Base-by-base conservation (phyloP, 1,139 yeast genomes). In the Kodamaea anthophila region DNA sequence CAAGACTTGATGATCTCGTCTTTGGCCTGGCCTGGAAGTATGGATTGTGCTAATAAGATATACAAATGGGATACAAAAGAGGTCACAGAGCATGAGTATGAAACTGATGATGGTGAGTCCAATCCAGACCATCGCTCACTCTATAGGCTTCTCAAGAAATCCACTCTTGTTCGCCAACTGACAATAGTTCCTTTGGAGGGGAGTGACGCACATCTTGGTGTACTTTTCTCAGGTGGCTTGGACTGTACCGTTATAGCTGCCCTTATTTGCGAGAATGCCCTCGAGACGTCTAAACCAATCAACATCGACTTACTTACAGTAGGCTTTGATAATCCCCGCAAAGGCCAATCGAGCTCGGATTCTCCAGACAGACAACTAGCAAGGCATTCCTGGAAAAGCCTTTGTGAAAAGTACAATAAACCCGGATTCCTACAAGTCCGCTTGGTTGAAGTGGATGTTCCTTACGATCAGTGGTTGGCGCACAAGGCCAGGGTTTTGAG, bases 271-370 rank as follows among this genome's bases (percentile, higher is more conserved):
- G 54, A 57, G 27, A 53, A 59, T 32, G 31, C 34, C 8, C 24
- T 31, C 5, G 35, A 33, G 15, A 15, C 11, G 3, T 13, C 22
- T 2, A 10, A 15, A n/a, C 31, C 13, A 3, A 30, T 36, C 9
- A 35, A 37, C 7, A 48, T 65, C 9, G 96, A 91, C 49, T 60
- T 91, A n/a, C 51, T 93, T n/a, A 88, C 91, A 33, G 98, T 93
- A 3, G 94, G 95, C 0, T 91, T 91, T 54, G 91, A 84, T 40
- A 91, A 88, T 44, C 91, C 88, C n/a, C 66, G 98, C 33, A 78
- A 88, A 0, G 72, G 74, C 1, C 56, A 72, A 18, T 33, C 44
- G n/a, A 78, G 85, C 0, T 46, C 53, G 0, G 71, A 73, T 18
- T 81, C 94, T 3, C 98, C 98, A 0, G 99, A 91, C 55, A 59